phyloP scores from a whole-genome alignment of 169 alveolate genomes.

The Perkinsus chesapeaki region DNA sequence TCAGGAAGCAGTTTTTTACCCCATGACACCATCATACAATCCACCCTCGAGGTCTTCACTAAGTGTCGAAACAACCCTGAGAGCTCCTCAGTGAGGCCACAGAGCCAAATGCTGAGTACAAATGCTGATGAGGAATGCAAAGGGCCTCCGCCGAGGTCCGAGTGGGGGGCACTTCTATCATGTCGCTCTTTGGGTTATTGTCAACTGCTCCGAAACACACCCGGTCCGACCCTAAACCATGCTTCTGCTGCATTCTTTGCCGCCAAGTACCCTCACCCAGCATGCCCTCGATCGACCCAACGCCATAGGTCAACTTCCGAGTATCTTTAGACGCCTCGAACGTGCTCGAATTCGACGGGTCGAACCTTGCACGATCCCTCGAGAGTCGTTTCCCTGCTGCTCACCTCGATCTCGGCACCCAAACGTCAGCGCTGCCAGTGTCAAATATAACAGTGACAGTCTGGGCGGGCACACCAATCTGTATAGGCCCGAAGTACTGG shows the following conservation, averaged over 20 bases:
- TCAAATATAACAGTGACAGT: slow-evolving; percentile 34
- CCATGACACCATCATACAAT: neutral
- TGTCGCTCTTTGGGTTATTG: neutral
- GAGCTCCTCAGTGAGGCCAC: neutral
- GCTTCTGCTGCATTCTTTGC: neutral
- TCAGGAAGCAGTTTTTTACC: neutral
- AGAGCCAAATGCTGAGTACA: neutral
- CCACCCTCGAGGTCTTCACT: neutral
- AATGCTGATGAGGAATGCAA: neutral
- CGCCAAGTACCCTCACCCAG: neutral
- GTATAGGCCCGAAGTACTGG: slow-evolving; percentile 36
- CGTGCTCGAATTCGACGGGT: neutral
- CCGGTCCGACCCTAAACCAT: neutral
- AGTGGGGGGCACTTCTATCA: neutral
- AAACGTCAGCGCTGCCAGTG: slow-evolving; percentile 38
- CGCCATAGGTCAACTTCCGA: neutral
- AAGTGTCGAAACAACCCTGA: neutral
- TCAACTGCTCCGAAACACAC: neutral
- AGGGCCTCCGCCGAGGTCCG: neutral
- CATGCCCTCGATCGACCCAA: neutral
- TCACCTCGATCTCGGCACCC: slow-evolving; percentile 29
- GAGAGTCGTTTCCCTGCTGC: neutral
- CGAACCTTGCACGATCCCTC: neutral
- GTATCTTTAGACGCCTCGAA: neutral
- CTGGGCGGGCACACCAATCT: slow-evolving; percentile 35